phyloP scores from a whole-genome alignment of 257 asterid species.

The Przewalskia tangutica region DNA sequence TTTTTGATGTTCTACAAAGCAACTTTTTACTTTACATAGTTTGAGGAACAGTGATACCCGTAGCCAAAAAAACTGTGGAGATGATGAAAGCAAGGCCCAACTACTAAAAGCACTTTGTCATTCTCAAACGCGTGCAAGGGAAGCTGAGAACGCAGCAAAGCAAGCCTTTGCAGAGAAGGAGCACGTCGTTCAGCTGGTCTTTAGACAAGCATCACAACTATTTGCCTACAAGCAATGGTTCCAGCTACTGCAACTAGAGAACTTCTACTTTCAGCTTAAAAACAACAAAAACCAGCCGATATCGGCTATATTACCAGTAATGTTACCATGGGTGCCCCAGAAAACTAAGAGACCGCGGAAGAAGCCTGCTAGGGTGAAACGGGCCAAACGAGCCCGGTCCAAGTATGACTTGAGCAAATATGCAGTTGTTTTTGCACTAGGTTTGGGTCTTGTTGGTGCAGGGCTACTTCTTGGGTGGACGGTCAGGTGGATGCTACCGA shows the following conservation, averaged over 20 bases:
- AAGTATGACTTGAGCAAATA: conserved; percentile 31
- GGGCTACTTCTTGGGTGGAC: conserved; percentile 86
- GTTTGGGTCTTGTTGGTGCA: conserved; percentile 77
- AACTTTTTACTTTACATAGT: not conserved
- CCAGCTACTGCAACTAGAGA: conserved; percentile 69
- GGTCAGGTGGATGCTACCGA: conserved; percentile 55
- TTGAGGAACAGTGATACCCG: conserved; percentile 25
- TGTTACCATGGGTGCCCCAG: conserved; percentile 33
- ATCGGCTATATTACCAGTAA: conserved; percentile 25
- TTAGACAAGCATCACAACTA: conserved; percentile 78
- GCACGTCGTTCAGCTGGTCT: conserved; percentile 51
- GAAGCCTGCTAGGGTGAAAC: conserved; percentile 26
- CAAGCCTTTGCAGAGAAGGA: conserved; percentile 66
- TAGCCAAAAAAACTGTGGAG: not conserved
- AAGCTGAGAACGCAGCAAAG: conserved; percentile 74
- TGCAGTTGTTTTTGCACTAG: conserved; percentile 57
- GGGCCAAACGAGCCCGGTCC: conserved; percentile 19
- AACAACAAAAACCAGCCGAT: conserved; percentile 32
- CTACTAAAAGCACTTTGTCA: conserved; percentile 71
- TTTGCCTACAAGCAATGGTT: conserved; percentile 90
- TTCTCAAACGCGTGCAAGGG: conserved; percentile 95
- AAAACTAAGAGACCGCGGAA: conserved; percentile 22
- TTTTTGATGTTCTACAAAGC: not conserved
- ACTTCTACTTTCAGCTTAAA: conserved; percentile 41
- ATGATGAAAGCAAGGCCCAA: conserved; percentile 36